Percentiles rank a stretch among this genome's conserved stretches.
These are phyloP conservation scores for Fusarium albidum DNA, from an alignment of 2,329 filamentous ascomycete genomes.

Conservation along the genomic window DNA sequence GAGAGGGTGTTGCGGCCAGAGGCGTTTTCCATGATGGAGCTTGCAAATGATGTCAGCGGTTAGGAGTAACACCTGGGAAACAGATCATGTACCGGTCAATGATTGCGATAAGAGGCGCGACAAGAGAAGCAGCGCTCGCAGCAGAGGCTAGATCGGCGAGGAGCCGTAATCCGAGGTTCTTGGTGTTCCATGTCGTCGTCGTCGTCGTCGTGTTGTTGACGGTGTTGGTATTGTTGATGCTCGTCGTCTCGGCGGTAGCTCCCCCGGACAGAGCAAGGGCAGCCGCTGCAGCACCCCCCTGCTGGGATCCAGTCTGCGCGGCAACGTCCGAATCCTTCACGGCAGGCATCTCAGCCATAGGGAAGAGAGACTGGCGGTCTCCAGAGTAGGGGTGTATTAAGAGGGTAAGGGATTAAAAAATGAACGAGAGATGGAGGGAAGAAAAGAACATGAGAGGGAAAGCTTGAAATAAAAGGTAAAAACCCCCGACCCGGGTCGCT, in stretches of 20 bases:
- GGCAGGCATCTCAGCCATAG: neutral
- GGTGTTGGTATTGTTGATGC: neutral
- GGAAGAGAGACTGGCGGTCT: neutral
- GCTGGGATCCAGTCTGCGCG: slow-evolving; percentile 8
- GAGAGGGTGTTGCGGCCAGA: slow-evolving; percentile 70
- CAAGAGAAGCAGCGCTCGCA: slow-evolving; percentile 73
- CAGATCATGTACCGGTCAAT: slow-evolving; percentile 87
- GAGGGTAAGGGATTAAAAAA: neutral
- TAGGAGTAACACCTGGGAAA: no score
- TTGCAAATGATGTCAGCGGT: slow-evolving; percentile 44
- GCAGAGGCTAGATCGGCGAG: slow-evolving; percentile 75
- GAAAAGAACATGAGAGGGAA: neutral
- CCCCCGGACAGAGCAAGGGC: slow-evolving; percentile 31
- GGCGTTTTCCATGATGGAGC: slow-evolving; percentile 84
- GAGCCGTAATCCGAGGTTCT: slow-evolving; percentile 72
- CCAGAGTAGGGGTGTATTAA: neutral
- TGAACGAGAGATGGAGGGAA: slow-evolving; percentile 1
- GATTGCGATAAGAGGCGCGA: slow-evolving; percentile 85
- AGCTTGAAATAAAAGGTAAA: slow-evolving; percentile 7
- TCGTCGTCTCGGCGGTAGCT: slow-evolving; percentile 23
- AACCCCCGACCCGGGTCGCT: neutral
- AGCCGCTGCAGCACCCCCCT: slow-evolving; percentile 10
- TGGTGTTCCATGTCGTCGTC: slow-evolving; percentile 73
- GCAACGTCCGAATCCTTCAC: slow-evolving; percentile 30
- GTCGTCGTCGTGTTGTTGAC: no score